Percentiles rank a stretch among this genome's conserved stretches.
Conservation (phyloP, 2,329 filamentous ascomycete species). For the Colletotrichum horii region DNA sequence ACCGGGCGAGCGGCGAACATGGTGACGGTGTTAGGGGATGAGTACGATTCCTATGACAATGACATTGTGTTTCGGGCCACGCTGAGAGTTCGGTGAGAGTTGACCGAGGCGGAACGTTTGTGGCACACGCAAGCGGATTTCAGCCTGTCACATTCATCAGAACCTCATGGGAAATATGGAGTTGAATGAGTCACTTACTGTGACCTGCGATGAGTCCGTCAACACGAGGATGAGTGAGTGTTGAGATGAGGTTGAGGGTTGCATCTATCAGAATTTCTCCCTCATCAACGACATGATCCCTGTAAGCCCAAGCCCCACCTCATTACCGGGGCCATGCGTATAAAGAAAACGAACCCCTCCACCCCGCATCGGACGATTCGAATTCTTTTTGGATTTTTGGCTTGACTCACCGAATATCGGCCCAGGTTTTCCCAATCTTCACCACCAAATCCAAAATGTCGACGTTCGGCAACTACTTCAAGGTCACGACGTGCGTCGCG, state of each 20-base stretch:
- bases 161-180: rapidly evolving
- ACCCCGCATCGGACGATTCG: constrained; percentile 7
- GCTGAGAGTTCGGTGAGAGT: neutral
- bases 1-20: neutral
- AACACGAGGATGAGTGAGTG: neutral
- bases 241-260: constrained; percentile 9
- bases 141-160: neutral
- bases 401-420: constrained; percentile 17
- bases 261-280: constrained; percentile 11
- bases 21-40: neutral
- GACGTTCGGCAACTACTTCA: constrained; percentile 83
- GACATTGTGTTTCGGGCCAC: neutral
- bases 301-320: neutral
- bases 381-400: neutral
- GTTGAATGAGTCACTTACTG: neutral
- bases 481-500: constrained; percentile 75
- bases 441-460: constrained; percentile 65
- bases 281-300: neutral
- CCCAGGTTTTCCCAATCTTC: constrained; percentile 2
- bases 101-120: neutral
- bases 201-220: neutral
- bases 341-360: constrained; percentile 12
- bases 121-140: neutral
- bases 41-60: neutral
- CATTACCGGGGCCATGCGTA: constrained; percentile 8